Conservation (phyloP, 2,329 filamentous ascomycete genomes). For the Paracorniculantispora psalliotae region DNA sequence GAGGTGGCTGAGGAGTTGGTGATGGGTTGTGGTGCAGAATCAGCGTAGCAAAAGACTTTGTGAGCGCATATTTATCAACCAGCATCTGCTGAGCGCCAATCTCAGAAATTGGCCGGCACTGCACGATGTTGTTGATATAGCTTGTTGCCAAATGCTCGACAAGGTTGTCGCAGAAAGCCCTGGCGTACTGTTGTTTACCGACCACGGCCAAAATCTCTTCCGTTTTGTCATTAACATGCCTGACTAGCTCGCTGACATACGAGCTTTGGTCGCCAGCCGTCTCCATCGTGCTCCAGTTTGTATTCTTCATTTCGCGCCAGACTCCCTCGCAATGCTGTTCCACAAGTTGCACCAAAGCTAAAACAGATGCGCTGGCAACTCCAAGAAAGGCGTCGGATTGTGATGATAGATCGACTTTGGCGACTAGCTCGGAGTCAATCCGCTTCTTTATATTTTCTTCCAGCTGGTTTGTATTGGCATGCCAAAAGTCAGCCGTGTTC, state of each 20-base stretch:
- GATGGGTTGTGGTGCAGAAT: conserved; percentile 57
- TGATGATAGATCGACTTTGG: conserved; percentile 80
- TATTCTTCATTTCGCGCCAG: conserved; percentile 97
- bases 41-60: conserved; percentile 70
- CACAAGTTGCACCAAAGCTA: conserved; percentile 77
- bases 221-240: conserved; percentile 64
- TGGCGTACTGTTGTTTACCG: conserved; percentile 87
- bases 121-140: conserved; percentile 79
- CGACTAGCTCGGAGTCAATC: conserved; percentile 72
- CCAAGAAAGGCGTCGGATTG: conserved; percentile 95
- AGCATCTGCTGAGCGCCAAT: conserved; percentile 97
- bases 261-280: conserved; percentile 89
- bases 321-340: conserved; percentile 77
- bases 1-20: conserved; percentile 34
- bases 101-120: conserved; percentile 86
- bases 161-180: conserved; percentile 93
- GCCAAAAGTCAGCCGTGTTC: conserved; percentile 97
- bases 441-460: conserved; percentile 92
- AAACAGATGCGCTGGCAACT: conserved; percentile 81
- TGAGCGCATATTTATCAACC: conserved; percentile 87
- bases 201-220: conserved; percentile 71
- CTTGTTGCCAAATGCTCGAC: conserved; percentile 77
- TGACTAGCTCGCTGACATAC: conserved; percentile 79
- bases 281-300: conserved; percentile 90
- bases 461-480: conserved; percentile 84